These are phyloP conservation scores for Paramecium tetraurelia DNA, from an alignment of 73 alveolate species.

Conservation along the genomic window DNA sequence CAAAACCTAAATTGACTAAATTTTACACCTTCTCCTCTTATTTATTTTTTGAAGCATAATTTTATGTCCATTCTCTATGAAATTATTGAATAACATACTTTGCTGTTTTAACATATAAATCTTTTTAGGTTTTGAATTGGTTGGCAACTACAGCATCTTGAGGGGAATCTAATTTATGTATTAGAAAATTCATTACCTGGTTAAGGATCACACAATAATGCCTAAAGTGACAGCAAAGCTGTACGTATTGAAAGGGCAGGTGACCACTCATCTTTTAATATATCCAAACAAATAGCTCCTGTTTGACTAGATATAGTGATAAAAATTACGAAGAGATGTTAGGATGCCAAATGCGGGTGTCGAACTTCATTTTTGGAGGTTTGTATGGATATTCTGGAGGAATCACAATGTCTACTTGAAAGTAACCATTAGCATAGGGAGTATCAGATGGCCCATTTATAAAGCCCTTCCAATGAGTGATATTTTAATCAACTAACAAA, in stretches of 20 bases:
- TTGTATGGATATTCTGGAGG: conserved; percentile 96
- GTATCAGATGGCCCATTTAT: conserved; percentile 85
- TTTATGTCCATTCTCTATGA: conserved; percentile 67
- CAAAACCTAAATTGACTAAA: conserved; percentile 89
- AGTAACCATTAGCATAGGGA: conserved; percentile 86
- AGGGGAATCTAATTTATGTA: conserved; percentile 79
- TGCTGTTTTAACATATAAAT: conserved; percentile 78
- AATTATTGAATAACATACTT: conserved; percentile 66
- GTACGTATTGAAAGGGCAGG: conserved; percentile 96
- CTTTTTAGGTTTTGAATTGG: conserved; percentile 79
- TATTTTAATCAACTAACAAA: conserved; percentile 66
- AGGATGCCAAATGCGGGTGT: conserved; percentile 73
- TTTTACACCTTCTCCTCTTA: conserved; percentile 75
- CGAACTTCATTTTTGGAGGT: conserved; percentile 96
- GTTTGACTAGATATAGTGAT: conserved; percentile 66
- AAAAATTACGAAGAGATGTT: conserved; percentile 88
- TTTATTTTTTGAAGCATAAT: conserved; percentile 62
- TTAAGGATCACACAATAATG: conserved; percentile 88
- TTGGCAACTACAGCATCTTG: conserved; percentile 97
- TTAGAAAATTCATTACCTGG: conserved; percentile 68
- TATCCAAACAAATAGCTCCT: conserved; percentile 96
- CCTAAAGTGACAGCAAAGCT: conserved; percentile 91
- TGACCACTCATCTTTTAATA: conserved; percentile 92
- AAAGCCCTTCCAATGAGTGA: conserved; percentile 80
- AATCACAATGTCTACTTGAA: conserved; percentile 82